These are phyloP conservation scores for Quercus robur DNA, from an alignment of 306 rosid species.

Conservation along the genomic window DNA sequence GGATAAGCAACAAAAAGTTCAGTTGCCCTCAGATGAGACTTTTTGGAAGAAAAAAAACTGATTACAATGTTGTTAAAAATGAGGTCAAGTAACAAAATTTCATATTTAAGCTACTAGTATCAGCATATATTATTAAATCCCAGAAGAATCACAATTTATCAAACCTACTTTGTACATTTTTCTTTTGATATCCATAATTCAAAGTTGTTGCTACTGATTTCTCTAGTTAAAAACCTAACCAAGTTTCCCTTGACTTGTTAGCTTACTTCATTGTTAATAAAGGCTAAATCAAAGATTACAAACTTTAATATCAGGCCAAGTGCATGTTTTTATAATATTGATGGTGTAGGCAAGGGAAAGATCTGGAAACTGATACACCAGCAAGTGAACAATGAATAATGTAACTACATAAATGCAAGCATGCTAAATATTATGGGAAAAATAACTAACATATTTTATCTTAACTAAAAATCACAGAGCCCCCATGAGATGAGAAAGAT, in stretches of 20 bases:
- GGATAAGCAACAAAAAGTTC: constrained; percentile 21
- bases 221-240: neutral
- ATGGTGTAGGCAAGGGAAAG: neutral
- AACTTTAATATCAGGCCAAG: neutral
- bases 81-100: neutral
- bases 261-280: neutral
- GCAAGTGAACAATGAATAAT: neutral
- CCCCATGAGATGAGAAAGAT: neutral
- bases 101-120: neutral
- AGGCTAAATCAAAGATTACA: neutral
- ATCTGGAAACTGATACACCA: neutral
- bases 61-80: neutral
- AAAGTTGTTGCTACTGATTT: neutral
- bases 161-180: neutral
- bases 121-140: neutral
- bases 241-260: neutral
- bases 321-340: neutral
- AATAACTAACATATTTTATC: too few species aligned
- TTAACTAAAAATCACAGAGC: neutral
- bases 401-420: neutral
- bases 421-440: neutral
- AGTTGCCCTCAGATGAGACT: constrained; percentile 9
- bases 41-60: constrained; percentile 8
- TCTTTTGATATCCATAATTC: neutral
- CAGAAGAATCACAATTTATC: neutral